Evolutionary conservation across 116 monocot genomes (phyloP), one percentile per base, ranked within the genome.

Genomic region (Iris pallida): DNA sequence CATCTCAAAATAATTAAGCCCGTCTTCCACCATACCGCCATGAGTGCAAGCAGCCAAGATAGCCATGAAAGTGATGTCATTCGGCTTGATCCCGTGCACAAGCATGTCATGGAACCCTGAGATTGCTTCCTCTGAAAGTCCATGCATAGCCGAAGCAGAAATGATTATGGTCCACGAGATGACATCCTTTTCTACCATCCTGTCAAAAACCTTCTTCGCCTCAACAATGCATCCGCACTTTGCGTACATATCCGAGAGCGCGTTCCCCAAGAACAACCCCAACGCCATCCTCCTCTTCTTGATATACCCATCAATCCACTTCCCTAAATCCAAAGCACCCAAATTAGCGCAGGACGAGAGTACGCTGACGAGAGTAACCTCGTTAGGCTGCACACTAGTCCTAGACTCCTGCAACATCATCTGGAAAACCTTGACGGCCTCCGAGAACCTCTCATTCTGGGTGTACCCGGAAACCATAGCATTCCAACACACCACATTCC

Each of bases 111-210:
- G 54, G 64, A 91, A 91, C 4, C 65, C 54, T 17, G 54, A 58
- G 11, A 92, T 61, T 7, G 92, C 80, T 70, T 88, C 81, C 2
- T 74, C 59, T 4, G 76, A 75, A 42, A 82, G 68, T n/a, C 85
- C 85, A 13, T 84, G 80, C 79, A 82, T 85, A 14, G 85, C 93
- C 17, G 75, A 65, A 41, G 80, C 89, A 0, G 80, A 70, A 18
- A 93, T 86, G 12, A 93, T 81, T 4, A 88, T 66, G 57, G 79
- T 93, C 93, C 93, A 89, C 4, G 89, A 83, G n/a, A 86, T 72
- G 5, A 80, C 80, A 65, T 93, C 93, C 65, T 59, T 86, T 19
- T 83, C 75, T 0, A 1, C 7, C 85, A 89, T 79, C 15, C 43
- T 47, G 46, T 88, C 76, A 53, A 93, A 89, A 62, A 86, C 82